Base-by-base conservation (phyloP, 2,329 filamentous ascomycete species). In the Hirsutella thompsonii region DNA sequence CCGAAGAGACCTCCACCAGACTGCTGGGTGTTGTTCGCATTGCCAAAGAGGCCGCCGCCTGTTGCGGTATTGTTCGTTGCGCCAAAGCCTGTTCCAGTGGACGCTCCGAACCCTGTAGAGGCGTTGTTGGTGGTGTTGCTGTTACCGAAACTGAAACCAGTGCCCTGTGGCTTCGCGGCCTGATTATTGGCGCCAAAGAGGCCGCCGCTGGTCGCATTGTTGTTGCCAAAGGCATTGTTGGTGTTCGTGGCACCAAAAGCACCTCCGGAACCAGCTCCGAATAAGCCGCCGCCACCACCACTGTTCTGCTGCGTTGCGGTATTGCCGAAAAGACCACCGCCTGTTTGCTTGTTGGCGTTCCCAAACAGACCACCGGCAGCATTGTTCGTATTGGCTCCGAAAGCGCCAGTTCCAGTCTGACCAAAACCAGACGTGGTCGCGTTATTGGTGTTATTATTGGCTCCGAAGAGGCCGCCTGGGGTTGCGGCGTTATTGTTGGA, bases 1-100 rank as follows among this genome's bases (percentile, higher is more conserved):
- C 67, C 68, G 39, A 74, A 73, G 6, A 72, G 52, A 13, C 65
- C 61, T 16, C 64, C 64, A n/a, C 62, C 59, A n/a, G n/a, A n/a
- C n/a, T n/a, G n/a, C n/a, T 38, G 63, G 52, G 49, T 58, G 23
- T 49, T 48, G 46, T 49, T 45, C 40, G 49, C 41, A 49, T 52
- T 54, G 30, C 67, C 69, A 41, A 76, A 72, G 3, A 70, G 51
- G 18, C 60, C 55, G 37, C 58, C 55, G 5, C 56, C 47, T 21
- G 48, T 42, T 39, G 23, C 11, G 6, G 49, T 46, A 16, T 52
- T 52, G 20, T 48, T 46, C 14, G 46, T 52, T 11, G 45, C 28
- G 32, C 64, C 66, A 38, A 73, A 67, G n/a, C 55, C 53, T 13
- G 49, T 48, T 20, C 44, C 44, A 3, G 51, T 42, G 20, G 46